Base-by-base conservation (phyloP, 2,329 filamentous ascomycete species). In the Ophiostoma sp. region DNA sequence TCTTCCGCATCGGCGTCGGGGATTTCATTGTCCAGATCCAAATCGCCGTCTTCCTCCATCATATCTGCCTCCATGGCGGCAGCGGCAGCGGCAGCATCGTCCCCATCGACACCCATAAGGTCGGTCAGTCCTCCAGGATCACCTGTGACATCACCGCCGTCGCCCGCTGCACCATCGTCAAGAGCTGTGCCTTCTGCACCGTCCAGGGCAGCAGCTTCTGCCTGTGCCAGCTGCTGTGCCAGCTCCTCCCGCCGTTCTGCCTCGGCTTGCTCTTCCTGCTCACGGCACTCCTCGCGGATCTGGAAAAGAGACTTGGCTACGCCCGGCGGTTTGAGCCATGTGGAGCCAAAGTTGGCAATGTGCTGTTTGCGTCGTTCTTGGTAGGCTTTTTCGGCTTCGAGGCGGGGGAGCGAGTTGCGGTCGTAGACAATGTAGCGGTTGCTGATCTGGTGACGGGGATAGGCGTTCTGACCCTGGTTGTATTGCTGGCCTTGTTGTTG, bases 301-400 rank as follows among this genome's bases (percentile, higher is more conserved):
- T 97, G 94, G 80, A 97, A 91, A 74, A 97, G 89, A 0, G 95
- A 97, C 85, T 98, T 99, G 73, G 90, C 82, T 72, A 97, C 87
- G 8, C 95, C 96, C 0, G 94, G 94, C 0, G 96, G 96, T 74
- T 92, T 93, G 72, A 99, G 91, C 96, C 96, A 99, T 61, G 88
- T 89, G 76, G 91, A 92, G 74, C 96, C 96, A 80, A 97, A 98
- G 78, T 94, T 93, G 66, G 92, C 89, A 39, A 98, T 92, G 77
- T 95, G 94, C 66, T 89, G 84, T 79, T 95, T 94, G 64, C 95
- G 93, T 9, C 91, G 88, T 72, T 91, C 88, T 76, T 97, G 87
- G 73, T 90, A 88, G 75, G 90, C 87, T 83, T 98, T 96, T 80
- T 98, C 95, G 57, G 89, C 84, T 33, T 88, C 86, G 12, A 97